phyloP scores from a whole-genome alignment of 495 filamentous ascomycete species.

The Staphylotrichum tortipilum region DNA sequence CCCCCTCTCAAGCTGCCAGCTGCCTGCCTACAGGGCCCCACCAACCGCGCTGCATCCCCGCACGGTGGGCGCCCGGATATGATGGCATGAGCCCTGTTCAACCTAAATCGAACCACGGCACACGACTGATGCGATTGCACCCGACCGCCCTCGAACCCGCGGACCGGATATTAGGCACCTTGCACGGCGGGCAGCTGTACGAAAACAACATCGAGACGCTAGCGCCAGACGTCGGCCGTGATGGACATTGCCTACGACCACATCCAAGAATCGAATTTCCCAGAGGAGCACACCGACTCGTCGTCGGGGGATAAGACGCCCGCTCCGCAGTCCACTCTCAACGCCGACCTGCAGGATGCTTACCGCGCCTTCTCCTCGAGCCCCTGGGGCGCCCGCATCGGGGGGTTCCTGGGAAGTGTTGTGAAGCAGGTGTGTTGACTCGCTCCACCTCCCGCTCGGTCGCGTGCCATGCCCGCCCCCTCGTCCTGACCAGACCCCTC shows the following conservation, averaged over 20 bases:
- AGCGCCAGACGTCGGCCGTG: constrained; percentile 16
- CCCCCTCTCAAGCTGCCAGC: too few species aligned
- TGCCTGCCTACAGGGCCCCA: too few species aligned
- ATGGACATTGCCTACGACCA: constrained; percentile 99
- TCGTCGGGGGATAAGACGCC: constrained; percentile 36
- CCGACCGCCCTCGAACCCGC: too few species aligned
- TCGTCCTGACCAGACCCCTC: not conserved
- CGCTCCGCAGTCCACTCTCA: constrained; percentile 54
- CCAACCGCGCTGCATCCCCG: not conserved
- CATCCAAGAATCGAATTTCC: constrained; percentile 75
- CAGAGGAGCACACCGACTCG: constrained; percentile 46
- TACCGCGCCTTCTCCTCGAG: constrained; percentile 87
- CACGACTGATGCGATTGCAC: not conserved
- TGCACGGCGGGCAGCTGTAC: not conserved
- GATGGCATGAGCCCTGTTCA: constrained; percentile 11
- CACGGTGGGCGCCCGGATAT: constrained; percentile 5
- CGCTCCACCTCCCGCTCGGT: not conserved
- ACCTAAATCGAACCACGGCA: constrained; percentile 2
- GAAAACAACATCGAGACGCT: not conserved
- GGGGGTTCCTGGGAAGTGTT: constrained; percentile 80
- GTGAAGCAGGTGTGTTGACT: constrained; percentile 64
- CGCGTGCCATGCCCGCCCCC: not conserved
- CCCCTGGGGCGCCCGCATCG: constrained; percentile 82
- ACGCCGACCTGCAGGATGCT: constrained; percentile 85
- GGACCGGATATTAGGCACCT: too few species aligned